Conservation (phyloP, 345 rosid species). For the Lepidium aucheri region DNA sequence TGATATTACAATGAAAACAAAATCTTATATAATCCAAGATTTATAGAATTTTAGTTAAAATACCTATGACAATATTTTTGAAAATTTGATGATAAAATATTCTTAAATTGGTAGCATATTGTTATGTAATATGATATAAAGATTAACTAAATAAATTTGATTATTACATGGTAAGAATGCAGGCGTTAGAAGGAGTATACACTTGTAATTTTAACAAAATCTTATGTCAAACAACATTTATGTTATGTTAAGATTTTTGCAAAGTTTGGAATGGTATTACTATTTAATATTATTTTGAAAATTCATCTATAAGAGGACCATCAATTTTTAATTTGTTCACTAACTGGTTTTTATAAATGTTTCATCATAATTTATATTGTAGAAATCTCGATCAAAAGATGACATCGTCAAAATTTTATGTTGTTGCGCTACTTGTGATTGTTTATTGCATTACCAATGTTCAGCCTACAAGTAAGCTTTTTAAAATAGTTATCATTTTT, state of each 20-base stretch:
- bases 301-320: background rate
- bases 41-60: too few relatives aligned
- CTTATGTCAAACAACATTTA: background rate
- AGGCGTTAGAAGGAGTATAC: too few relatives aligned
- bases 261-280: background rate
- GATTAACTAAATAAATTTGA: too few relatives aligned
- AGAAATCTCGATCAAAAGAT: background rate
- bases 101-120: too few relatives aligned
- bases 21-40: too few relatives aligned
- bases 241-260: background rate
- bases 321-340: background rate
- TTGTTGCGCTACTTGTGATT: background rate
- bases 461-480: background rate
- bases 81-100: too few relatives aligned
- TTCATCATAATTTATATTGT: background rate
- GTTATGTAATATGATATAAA: too few relatives aligned
- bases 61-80: too few relatives aligned
- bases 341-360: background rate
- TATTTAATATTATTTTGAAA: background rate
- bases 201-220: too few relatives aligned
- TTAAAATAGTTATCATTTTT: background rate
- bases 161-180: too few relatives aligned
- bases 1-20: too few relatives aligned
- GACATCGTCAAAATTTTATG: background rate
- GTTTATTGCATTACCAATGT: background rate